Evolutionary conservation across 768 basidiomycete genomes (phyloP), one percentile per base, ranked within the genome.

Genomic region (Mycena chlorophos): DNA sequence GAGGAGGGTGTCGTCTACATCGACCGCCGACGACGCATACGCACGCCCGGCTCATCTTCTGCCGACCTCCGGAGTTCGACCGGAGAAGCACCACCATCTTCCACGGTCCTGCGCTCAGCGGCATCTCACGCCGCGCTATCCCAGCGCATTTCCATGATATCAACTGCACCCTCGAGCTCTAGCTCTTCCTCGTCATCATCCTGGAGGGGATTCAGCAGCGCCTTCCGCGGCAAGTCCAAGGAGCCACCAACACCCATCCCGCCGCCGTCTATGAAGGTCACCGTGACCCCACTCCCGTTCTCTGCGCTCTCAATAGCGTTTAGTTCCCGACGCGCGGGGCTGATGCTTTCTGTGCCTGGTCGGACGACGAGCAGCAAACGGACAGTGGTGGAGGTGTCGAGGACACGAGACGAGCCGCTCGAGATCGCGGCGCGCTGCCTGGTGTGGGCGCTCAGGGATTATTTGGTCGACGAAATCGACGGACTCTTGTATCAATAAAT

Each of bases 351-450:
- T 37, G 65, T 70, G 4, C 25, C 65, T 2, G 65, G 70, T 3
- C 37, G 51, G 20, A 31, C 42, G 25, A 60, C 26, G 10, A 51
- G 69, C 26, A 68, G 76, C 45, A 82, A 77, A 61, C 69, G 79
- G 47, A 86, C 83, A 1, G 76, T 88, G 48, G 75, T 82, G 2
- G 81, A 86, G 57, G 78, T 82, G 3, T 57, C 72, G 8, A 64
- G 85, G 45, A 68, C 71, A 12, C 72, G 75, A 56, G 78, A 83
- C 31, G 86, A 88, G 66, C 73, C 69, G 57, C 69, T 89, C 26
- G 87, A 89, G 68, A 65, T 69, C 2, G 69, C 79, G 1, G 87
- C 86, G 30, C 78, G 73, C 64, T 73, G 69, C 61, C 68, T 89
- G 25, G 79, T 82, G 2, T 71, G 60, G 54, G 79, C 79, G 59